Evolutionary conservation across 345 rosid genomes (phyloP).

Genomic region (Citrus reticulata): DNA sequence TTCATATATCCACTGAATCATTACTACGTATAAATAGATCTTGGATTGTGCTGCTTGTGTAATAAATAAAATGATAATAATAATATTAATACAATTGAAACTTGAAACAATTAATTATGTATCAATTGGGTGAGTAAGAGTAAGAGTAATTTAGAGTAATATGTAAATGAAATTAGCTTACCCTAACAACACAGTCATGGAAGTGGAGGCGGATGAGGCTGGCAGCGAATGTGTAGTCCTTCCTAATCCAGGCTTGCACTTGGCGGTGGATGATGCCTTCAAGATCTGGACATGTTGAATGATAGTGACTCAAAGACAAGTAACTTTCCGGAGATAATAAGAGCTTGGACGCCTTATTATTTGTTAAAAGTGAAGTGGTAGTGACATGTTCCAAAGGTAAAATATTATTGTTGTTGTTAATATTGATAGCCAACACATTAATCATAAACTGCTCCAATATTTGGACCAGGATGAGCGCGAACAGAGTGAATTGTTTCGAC

Average conservation of each 20-base stretch:
- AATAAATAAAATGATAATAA: too few relatives aligned
- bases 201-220: conserved; percentile 39
- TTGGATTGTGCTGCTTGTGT: not conserved
- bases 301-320: conserved; percentile 25
- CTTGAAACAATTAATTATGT: too few relatives aligned
- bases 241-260: conserved; percentile 19
- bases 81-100: too few relatives aligned
- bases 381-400: not conserved
- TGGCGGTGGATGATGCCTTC: conserved; percentile 28
- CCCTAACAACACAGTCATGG: conserved; percentile 37
- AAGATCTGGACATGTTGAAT: conserved; percentile 20
- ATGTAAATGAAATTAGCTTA: not conserved
- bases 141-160: not conserved
- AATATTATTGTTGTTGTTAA: not conserved
- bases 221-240: conserved; percentile 27
- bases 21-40: too few relatives aligned
- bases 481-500: not conserved
- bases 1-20: too few relatives aligned
- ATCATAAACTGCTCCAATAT: not conserved
- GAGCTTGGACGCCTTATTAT: not conserved
- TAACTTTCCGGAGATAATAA: not conserved
- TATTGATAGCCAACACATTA: not conserved
- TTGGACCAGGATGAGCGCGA: not conserved
- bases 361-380: not conserved
- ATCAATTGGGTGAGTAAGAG: not conserved